Evolutionary conservation across 345 rosid genomes (phyloP).

Genomic region (Eucalyptus leucophloia): DNA sequence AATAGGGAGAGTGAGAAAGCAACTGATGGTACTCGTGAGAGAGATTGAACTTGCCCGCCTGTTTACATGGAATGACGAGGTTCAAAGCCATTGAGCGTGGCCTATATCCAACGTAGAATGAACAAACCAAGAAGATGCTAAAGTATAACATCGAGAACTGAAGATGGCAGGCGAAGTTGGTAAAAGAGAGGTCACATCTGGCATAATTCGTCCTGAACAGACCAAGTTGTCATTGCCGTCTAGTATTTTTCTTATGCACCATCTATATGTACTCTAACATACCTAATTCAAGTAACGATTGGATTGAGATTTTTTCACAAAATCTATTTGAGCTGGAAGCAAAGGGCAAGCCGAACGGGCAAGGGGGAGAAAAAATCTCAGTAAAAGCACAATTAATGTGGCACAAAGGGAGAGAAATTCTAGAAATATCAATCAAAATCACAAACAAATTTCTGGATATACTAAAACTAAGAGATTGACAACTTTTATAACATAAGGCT

Average conservation of each 20-base stretch:
- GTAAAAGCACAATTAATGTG: too few relatives aligned
- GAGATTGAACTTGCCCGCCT: not conserved
- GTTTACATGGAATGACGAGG: too few relatives aligned
- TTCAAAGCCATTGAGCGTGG: not conserved
- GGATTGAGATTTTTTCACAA: not conserved
- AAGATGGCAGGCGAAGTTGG: not conserved
- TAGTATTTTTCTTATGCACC: not conserved
- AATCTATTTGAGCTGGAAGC: not conserved
- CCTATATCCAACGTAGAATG: not conserved
- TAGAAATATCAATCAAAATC: too few relatives aligned
- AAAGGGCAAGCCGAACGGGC: not conserved
- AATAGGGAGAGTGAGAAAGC: not conserved
- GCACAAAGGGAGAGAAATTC: too few relatives aligned
- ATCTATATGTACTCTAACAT: not conserved
- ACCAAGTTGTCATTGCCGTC: not conserved
- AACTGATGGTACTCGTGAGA: not conserved
- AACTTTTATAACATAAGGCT: too few relatives aligned
- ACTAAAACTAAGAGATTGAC: too few relatives aligned
- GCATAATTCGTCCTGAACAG: not conserved
- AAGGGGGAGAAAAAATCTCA: not conserved
- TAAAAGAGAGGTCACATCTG: not conserved
- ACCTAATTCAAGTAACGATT: too few relatives aligned
- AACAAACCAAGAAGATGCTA: not conserved
- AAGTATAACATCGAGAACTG: not conserved
- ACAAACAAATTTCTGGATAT: too few relatives aligned